Conservation (phyloP, 169 alveolate genomes). For the Cryptosporidium baileyi region DNA sequence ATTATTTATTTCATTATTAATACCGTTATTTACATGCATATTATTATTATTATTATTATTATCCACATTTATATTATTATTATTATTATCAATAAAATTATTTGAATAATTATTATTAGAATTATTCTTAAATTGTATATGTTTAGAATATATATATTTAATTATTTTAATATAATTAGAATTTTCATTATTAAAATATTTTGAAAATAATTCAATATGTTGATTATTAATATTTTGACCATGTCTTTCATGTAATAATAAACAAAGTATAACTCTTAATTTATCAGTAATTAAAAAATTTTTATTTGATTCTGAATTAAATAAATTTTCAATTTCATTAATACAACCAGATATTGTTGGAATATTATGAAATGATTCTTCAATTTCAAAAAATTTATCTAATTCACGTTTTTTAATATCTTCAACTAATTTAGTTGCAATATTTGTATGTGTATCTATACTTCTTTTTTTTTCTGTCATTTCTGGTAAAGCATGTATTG, state of each 20-base stretch:
- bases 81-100: background rate
- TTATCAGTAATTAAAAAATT: conserved; percentile 14
- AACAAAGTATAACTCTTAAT: conserved; percentile 18
- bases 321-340: background rate
- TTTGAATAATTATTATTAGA: background rate
- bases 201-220: conserved; percentile 11
- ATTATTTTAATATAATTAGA: background rate
- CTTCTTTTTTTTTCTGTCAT: conserved; percentile 84
- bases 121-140: background rate
- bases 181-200: conserved; percentile 9
- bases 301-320: conserved; percentile 26
- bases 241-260: conserved; percentile 48
- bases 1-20: background rate
- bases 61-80: background rate
- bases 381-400: conserved; percentile 73
- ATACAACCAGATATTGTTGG: conserved; percentile 68
- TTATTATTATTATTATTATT: background rate
- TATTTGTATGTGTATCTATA: conserved; percentile 84
- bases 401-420: conserved; percentile 79
- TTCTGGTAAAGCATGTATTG: conserved; percentile 84
- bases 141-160: background rate
- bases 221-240: conserved; percentile 33
- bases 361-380: conserved; percentile 49
- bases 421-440: conserved; percentile 82
- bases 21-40: background rate